Evolutionary conservation across 2,329 filamentous ascomycete species (phyloP).

Genomic region (Venturia aucupariae): DNA sequence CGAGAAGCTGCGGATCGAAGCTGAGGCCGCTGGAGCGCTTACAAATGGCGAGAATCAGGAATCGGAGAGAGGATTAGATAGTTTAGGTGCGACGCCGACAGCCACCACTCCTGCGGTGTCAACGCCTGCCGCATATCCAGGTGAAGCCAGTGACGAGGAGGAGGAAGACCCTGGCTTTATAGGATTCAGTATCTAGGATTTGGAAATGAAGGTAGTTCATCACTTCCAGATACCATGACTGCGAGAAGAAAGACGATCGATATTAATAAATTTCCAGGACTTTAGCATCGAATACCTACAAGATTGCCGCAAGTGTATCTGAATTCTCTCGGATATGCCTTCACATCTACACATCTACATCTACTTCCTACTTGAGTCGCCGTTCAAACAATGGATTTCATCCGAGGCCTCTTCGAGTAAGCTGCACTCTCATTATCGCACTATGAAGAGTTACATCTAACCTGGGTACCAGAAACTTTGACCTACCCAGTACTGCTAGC

Average conservation of each 20-base stretch:
- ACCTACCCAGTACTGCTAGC: not conserved
- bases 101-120: not conserved
- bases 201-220: not conserved
- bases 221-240: not conserved
- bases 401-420: not conserved
- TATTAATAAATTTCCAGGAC: not conserved
- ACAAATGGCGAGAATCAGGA: not conserved
- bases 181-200: not conserved
- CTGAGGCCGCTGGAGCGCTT: not conserved
- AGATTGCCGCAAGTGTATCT: not conserved
- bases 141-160: not conserved
- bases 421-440: not conserved
- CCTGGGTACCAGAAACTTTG: not conserved
- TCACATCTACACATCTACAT: not conserved
- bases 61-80: constrained; percentile 11
- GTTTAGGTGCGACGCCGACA: constrained; percentile 6
- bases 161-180: constrained; percentile 4
- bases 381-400: not conserved
- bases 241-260: not conserved
- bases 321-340: not conserved
- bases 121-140: not conserved
- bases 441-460: not conserved
- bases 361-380: not conserved
- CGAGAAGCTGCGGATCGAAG: constrained; percentile 27
- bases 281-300: not conserved